Base-by-base conservation (phyloP, 2,329 filamentous ascomycete genomes). In the Colletotrichum euphorbiae region DNA sequence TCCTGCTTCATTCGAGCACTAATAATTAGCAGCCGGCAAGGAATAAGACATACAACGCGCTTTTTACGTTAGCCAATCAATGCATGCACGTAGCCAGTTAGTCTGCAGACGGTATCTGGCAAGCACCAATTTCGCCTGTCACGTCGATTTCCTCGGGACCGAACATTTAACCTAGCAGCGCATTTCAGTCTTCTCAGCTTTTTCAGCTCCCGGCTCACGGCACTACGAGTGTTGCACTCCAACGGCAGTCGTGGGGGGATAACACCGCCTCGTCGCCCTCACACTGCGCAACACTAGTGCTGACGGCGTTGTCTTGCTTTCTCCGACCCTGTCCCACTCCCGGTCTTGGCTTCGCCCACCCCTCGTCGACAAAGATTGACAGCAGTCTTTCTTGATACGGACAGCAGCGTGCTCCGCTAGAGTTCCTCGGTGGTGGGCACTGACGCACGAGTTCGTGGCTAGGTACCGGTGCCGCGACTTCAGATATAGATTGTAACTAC, bases 241-340 rank as follows among this genome's bases (percentile, higher is more conserved):
- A n/a, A n/a, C n/a, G n/a, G n/a, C 33, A 38, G 9, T 38, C 33
- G 3, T 38, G 33, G 6, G 33, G 12, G 4, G 12, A 5, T 52
- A 40, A 56, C 36, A 56, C 52, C 15, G 52, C 52, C 38, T 56
- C 52, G 38, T 28, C 38, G 19, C 52, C 43, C 31, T 56, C 31
- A 43, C 21, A 43, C 11, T 17, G 17, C 38, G 54, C 46, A 43
- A 36, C 38, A 56, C 62, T 65, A 65, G 62, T 38, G 62, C 55
- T 65, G 45, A 65, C 55, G 28, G 45, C 28, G 28, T 12, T 28
- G 58, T 60, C 28, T 36, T 36, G 28, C 48, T 15, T 52, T 0
- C 0, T 31, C 31, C 46, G 13, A 50, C 21, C 46, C 46, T 52
- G 48, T 52, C 48, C 48, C 48, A 13, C 48, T 36, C 13, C 48